Conservation (phyloP, 305 asterid species). For the Andrographis paniculata region DNA sequence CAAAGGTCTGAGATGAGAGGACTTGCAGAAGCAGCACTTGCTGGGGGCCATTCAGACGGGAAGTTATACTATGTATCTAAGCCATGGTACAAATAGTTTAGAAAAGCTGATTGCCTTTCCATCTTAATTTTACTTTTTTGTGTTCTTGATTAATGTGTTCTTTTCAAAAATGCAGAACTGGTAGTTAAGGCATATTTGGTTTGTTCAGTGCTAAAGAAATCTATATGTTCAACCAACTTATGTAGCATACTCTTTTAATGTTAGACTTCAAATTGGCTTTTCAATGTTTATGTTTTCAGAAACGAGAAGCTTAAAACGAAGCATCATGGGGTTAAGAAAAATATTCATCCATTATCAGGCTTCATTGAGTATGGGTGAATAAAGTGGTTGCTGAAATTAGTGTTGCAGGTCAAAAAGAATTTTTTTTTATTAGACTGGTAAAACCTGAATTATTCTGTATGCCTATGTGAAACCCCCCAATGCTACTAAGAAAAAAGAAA, state of each 20-base stretch:
- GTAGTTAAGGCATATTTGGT: conserved; percentile 6
- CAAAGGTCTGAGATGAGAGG: conserved; percentile 71
- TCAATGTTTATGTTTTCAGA: background rate
- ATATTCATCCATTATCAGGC: background rate
- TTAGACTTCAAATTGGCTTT: conserved; percentile 6
- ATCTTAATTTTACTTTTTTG: conserved; percentile 11
- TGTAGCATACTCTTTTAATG: background rate
- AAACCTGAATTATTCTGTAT: too few species aligned
- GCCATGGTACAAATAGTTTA: conserved; percentile 59
- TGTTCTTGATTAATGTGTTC: conserved; percentile 7
- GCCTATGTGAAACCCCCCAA: too few species aligned
- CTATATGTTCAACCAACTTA: background rate
- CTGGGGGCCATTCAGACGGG: conserved; percentile 58
- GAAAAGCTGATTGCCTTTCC: conserved; percentile 5
- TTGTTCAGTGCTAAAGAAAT: background rate
- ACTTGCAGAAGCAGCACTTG: conserved; percentile 87
- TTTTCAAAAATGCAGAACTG: conserved; percentile 10
- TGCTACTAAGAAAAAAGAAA: too few species aligned
- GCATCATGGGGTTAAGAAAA: conserved; percentile 6
- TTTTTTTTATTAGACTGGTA: too few species aligned
- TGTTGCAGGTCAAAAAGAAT: too few species aligned
- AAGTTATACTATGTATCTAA: conserved; percentile 63
- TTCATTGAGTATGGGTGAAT: conserved; percentile 5
- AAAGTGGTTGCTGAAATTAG: too few species aligned
- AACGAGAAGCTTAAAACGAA: background rate